Conservation (phyloP, 2,329 filamentous ascomycete genomes). For the Curvularia lunata region DNA sequence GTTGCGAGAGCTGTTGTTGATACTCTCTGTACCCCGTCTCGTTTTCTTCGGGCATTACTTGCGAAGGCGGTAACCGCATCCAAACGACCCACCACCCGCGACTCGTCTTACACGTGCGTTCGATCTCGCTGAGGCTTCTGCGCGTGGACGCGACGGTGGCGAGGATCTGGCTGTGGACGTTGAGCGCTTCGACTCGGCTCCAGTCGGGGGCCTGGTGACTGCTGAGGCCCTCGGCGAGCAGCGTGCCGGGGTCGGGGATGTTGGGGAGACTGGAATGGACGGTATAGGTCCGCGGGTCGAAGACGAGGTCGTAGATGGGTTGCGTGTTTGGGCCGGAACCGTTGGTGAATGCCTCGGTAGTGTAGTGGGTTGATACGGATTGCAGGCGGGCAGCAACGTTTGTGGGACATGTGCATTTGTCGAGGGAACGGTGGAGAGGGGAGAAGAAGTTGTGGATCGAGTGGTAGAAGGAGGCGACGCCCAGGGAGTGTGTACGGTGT, state of each 20-base stretch:
- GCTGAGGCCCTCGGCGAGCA: conserved; percentile 48
- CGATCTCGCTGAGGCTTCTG: conserved; percentile 54
- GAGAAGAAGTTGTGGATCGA: conserved; percentile 60
- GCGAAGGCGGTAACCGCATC: conserved; percentile 58
- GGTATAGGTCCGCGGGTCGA: conserved; percentile 64
- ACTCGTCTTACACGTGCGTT: conserved; percentile 67
- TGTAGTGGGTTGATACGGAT: conserved; percentile 45
- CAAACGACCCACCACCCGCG: conserved; percentile 73
- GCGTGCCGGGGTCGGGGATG: conserved; percentile 62
- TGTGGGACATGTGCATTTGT: conserved; percentile 50
- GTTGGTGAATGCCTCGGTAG: conserved; percentile 43
- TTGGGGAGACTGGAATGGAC: conserved; percentile 68
- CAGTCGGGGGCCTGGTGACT: conserved; percentile 40
- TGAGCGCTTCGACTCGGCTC: conserved; percentile 65
- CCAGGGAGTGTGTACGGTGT: conserved; percentile 62
- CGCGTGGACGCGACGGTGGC: conserved; percentile 62
- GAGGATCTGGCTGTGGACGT: conserved; percentile 66
- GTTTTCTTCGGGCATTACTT: neutral
- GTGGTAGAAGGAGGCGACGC: conserved; percentile 54
- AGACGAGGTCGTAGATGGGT: conserved; percentile 66
- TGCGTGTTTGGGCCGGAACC: conserved; percentile 42
- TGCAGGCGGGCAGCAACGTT: conserved; percentile 53
- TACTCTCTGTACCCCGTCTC: neutral
- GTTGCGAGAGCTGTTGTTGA: conserved; percentile 4
- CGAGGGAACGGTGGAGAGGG: conserved; percentile 55